Percentiles rank a stretch among this genome's conserved stretches.
These are phyloP conservation scores for Mycena crocata DNA, from an alignment of 768 basidiomycete genomes.

Conservation along the genomic window DNA sequence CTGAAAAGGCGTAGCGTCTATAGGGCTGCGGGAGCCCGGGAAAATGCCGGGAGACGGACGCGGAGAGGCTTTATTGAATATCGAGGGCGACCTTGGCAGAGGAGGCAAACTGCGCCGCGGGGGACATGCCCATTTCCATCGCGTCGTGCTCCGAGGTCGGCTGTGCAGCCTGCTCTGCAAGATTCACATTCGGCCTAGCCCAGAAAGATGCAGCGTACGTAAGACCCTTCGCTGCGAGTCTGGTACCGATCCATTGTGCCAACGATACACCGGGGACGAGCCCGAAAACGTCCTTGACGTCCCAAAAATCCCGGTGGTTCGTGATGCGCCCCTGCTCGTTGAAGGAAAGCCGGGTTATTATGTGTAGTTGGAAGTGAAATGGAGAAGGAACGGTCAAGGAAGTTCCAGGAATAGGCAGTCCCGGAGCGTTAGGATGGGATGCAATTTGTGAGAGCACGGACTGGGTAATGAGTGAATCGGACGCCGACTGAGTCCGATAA, in stretches of 20 bases:
- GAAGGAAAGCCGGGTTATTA: conserved; percentile 79
- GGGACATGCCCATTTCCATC: conserved; percentile 27
- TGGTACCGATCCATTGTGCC: conserved; percentile 75
- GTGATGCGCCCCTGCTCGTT: conserved; percentile 87
- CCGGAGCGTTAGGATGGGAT: conserved; percentile 53
- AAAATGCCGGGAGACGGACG: conserved; percentile 9
- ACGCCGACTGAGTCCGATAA: conserved; percentile 35
- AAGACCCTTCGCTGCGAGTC: conserved; percentile 69
- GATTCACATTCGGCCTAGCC: conserved; percentile 22
- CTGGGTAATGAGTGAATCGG: conserved; percentile 53
- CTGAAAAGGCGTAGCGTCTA: neutral
- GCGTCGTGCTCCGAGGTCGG: conserved; percentile 21
- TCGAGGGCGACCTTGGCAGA: neutral
- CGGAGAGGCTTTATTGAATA: neutral
- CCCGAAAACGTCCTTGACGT: conserved; percentile 80
- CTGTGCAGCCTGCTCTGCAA: conserved; percentile 12
- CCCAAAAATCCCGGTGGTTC: conserved; percentile 85
- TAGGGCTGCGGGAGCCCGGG: conserved; percentile 11
- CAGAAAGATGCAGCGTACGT: conserved; percentile 55
- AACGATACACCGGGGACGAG: conserved; percentile 76
- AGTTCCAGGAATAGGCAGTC: conserved; percentile 69
- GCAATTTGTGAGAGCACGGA: conserved; percentile 33
- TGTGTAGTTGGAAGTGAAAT: conserved; percentile 77
- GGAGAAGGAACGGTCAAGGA: conserved; percentile 72
- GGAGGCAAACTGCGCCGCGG: neutral